These are phyloP conservation scores for Drechmeria coniospora DNA, from an alignment of 2,329 filamentous ascomycete genomes.

Conservation along the genomic window DNA sequence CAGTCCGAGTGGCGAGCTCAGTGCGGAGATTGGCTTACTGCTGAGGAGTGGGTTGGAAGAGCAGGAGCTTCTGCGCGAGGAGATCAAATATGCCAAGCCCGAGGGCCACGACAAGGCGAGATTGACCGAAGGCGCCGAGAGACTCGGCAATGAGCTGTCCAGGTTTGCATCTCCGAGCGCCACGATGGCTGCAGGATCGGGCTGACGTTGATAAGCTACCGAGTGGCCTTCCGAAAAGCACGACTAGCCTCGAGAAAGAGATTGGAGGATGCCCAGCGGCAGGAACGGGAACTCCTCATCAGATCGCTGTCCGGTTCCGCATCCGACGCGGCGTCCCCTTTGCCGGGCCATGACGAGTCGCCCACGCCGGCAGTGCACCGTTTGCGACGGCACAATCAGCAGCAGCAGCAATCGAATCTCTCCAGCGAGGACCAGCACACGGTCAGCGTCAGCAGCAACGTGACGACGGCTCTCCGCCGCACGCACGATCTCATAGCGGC, in stretches of 20 bases:
- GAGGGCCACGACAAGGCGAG: constrained; percentile 45
- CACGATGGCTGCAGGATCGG: not conserved
- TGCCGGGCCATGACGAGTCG: constrained; percentile 10
- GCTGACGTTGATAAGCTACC: constrained; percentile 21
- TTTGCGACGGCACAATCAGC: constrained; percentile 13
- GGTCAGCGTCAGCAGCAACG: constrained; percentile 62
- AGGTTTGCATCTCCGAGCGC: constrained; percentile 30
- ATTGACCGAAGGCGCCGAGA: constrained; percentile 49
- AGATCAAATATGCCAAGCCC: constrained; percentile 52
- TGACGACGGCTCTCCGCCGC: constrained; percentile 68
- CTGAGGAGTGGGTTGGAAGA: constrained; percentile 72
- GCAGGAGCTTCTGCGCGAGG: constrained; percentile 64
- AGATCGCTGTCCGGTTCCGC: constrained; percentile 39
- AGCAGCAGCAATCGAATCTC: constrained; percentile 19
- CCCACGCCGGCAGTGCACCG: constrained; percentile 7
- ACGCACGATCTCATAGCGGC: constrained; percentile 77
- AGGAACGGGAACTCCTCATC: constrained; percentile 64
- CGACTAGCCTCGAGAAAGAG: constrained; percentile 65
- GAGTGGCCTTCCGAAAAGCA: constrained; percentile 63
- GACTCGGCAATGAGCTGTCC: constrained; percentile 55
- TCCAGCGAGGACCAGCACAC: constrained; percentile 57
- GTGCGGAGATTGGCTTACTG: constrained; percentile 63
- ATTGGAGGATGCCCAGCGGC: constrained; percentile 55
- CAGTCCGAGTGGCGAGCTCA: constrained; percentile 53
- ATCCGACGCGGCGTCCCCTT: constrained; percentile 16